Percentiles rank a stretch among this genome's conserved stretches.
Evolutionary conservation across 129 eudicot species (phyloP).

Genomic region (Centaurea solstitialis): DNA sequence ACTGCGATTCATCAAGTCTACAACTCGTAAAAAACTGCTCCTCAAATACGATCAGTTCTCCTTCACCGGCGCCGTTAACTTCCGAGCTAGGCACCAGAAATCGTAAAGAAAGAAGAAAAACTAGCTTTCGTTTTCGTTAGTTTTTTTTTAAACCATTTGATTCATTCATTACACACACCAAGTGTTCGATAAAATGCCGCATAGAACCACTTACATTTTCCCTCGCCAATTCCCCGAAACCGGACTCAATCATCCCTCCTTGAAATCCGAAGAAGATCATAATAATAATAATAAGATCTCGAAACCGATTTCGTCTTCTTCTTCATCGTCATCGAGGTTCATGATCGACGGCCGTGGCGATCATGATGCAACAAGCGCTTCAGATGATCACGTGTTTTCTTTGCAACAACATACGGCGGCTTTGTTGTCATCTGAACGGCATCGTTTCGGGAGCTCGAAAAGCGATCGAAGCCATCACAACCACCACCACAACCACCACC

Average conservation of each 20-base stretch:
- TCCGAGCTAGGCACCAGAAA: slow-evolving; percentile 12
- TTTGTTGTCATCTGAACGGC: slow-evolving; percentile 13
- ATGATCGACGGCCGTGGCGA: slow-evolving; percentile 35
- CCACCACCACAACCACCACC: not conserved
- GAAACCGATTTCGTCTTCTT: not conserved
- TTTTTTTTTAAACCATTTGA: not conserved
- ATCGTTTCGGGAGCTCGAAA: slow-evolving; percentile 12
- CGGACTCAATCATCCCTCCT: slow-evolving; percentile 18
- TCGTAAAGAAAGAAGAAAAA: not conserved
- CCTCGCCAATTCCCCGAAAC: slow-evolving; percentile 77
- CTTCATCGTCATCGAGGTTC: slow-evolving; percentile 22
- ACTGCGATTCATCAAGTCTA: slow-evolving; percentile 37
- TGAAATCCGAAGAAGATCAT: slow-evolving; percentile 19
- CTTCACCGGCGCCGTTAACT: slow-evolving; percentile 27
- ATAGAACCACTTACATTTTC: slow-evolving; percentile 78
- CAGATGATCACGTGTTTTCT: slow-evolving; percentile 12
- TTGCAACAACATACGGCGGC: not conserved
- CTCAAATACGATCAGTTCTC: slow-evolving; percentile 38
- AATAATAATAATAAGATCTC: slow-evolving; percentile 33
- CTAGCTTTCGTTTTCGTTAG: not conserved
- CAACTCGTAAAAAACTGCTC: slow-evolving; percentile 35
- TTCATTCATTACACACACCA: not conserved
- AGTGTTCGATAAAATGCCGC: slow-evolving; percentile 62
- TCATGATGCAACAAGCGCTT: not conserved
- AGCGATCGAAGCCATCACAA: not conserved